Base-by-base conservation (phyloP, 2,329 filamentous ascomycete genomes). In the Alternaria sp. region DNA sequence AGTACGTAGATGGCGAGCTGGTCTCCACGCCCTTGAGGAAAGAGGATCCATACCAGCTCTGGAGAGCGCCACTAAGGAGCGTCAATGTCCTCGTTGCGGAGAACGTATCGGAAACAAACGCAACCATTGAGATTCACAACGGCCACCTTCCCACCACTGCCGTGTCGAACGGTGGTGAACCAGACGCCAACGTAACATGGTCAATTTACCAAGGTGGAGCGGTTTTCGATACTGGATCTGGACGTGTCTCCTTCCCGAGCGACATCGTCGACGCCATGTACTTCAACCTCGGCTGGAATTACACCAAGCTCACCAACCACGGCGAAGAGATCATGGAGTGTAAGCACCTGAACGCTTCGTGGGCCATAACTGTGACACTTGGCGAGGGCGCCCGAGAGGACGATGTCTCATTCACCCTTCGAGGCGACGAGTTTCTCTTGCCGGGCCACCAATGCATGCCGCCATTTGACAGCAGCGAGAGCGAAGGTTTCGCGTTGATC, bases 1-100 rank as follows among this genome's bases (percentile, higher is more conserved):
- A 84, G 69, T 90, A 90, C 74, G 84, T 84, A 65, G 88, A 90
- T 67, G 88, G 88, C 70, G 86, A 87, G 67, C 87, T 90, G 57
- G 87, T 87, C 60, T 71, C 60, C 53, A 44, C 61, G 4, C 69
- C 69, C 8, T 53, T 71, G 33, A 15, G 43, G 2, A 63, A 63
- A 37, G 65, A 67, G 20, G 56, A 58, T 6, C 43, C 55, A 5
- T 68, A 66, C 25, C 64, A 71, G 41, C 60, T 71, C 11, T 71
- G 69, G 69, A 58, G 66, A 30, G 20, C 63, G 6, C 55, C 68
- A n/a, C 58, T 71, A 15, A 57, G 66, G 15, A 57, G 53, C 41
- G 3, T 61, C 37, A 57, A 46, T 46, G 8, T 61, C 2, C 61
- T 64, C 43, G 57, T 71, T 23, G 59, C 69, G 12, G 37, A 65